phyloP scores from a whole-genome alignment of 495 filamentous ascomycete genomes.

The Zalerion maritima region DNA sequence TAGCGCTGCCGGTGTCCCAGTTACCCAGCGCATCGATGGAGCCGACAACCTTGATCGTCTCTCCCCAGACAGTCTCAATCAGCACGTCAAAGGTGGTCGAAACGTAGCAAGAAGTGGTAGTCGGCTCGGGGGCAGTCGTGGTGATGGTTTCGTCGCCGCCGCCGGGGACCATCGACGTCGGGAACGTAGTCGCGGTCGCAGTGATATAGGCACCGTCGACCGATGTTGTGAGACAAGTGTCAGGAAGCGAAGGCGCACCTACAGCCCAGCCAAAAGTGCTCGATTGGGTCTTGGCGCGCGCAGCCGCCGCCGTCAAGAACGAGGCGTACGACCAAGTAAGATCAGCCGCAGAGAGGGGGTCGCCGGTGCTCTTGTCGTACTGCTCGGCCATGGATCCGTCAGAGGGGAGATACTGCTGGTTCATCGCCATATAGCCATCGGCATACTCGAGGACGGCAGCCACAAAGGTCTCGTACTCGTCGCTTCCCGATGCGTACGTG shows the following conservation, averaged over 20 bases:
- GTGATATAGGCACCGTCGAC: conserved; percentile 44
- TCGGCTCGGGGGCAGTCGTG: conserved; percentile 19
- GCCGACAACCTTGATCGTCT: conserved; percentile 46
- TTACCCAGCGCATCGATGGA: conserved; percentile 37
- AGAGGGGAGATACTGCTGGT: conserved; percentile 28
- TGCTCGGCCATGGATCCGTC: conserved; percentile 49
- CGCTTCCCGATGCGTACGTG: conserved; percentile 30
- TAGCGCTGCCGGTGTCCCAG: conserved; percentile 36
- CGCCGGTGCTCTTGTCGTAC: conserved; percentile 36
- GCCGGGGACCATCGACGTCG: conserved; percentile 16
- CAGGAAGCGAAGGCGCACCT: conserved; percentile 34
- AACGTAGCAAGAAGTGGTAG: conserved; percentile 29
- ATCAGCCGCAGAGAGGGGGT: conserved; percentile 39
- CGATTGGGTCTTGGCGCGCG: conserved; percentile 33
- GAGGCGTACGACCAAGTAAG: conserved; percentile 57
- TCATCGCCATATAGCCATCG: conserved; percentile 46
- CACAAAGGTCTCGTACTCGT: conserved; percentile 35
- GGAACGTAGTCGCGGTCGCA: conserved; percentile 41
- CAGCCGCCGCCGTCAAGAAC: conserved; percentile 44
- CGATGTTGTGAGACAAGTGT: conserved; percentile 34
- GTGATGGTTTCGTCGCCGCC: too few species aligned
- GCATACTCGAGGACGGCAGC: conserved; percentile 45
- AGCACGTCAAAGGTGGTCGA: conserved; percentile 44
- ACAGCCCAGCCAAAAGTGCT: conserved; percentile 40
- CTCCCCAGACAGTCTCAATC: conserved; percentile 38